Conservation (phyloP, 2,329 filamentous ascomycete genomes). For the Colletotrichum tanaceti region DNA sequence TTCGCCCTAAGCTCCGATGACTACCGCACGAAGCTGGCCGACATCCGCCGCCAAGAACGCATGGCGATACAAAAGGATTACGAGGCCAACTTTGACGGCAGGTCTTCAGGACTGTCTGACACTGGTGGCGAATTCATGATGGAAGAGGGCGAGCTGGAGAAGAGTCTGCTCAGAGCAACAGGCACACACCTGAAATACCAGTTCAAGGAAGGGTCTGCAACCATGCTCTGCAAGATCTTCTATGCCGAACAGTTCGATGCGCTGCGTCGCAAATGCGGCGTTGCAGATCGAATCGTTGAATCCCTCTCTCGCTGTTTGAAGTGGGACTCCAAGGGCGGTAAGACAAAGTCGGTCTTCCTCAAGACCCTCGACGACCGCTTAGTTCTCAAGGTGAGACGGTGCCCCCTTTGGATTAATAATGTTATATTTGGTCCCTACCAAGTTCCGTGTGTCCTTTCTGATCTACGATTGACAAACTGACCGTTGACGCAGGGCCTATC, state of each 20-base stretch:
- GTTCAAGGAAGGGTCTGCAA: slow-evolving; percentile 92
- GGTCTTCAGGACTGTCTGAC: slow-evolving; percentile 50
- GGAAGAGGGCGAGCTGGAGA: slow-evolving; percentile 82
- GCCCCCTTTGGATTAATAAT: not conserved
- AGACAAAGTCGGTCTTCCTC: slow-evolving; percentile 96
- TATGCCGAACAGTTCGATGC: slow-evolving; percentile 99
- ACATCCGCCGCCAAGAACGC: slow-evolving; percentile 58
- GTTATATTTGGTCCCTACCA: not conserved
- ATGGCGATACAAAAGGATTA: slow-evolving; percentile 41
- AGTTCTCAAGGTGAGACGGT: slow-evolving; percentile 75
- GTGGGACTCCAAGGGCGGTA: slow-evolving; percentile 98
- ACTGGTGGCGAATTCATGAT: slow-evolving; percentile 52
- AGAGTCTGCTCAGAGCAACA: slow-evolving; percentile 83
- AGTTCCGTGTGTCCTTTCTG: not conserved
- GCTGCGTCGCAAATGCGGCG: slow-evolving; percentile 89
- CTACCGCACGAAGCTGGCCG: slow-evolving; percentile 82
- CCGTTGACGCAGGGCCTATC: slow-evolving; percentile 75
- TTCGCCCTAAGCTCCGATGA: slow-evolving; percentile 90
- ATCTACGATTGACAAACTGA: slow-evolving; percentile 35
- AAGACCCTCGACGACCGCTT: slow-evolving; percentile 96
- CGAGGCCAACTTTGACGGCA: slow-evolving; percentile 46
- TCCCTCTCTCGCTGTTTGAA: slow-evolving; percentile 95
- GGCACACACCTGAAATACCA: slow-evolving; percentile 97
- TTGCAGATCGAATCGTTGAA: slow-evolving; percentile 93
- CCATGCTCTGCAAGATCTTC: slow-evolving; percentile 98